Conservation (phyloP, 2,329 filamentous ascomycete species). For the Colletotrichum lupini region DNA sequence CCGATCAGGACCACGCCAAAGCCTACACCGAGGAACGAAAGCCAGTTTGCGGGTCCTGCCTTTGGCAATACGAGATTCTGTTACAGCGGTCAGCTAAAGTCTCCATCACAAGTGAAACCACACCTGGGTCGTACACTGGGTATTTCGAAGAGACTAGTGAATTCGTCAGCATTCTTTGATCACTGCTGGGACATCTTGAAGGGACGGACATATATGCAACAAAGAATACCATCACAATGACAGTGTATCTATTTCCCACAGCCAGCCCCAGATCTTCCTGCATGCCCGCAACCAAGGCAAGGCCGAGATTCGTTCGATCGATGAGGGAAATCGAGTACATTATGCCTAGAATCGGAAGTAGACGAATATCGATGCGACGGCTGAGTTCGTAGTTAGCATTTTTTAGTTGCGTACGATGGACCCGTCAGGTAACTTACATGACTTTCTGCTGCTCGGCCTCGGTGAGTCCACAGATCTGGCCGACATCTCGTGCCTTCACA, state of each 20-base stretch:
- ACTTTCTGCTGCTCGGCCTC: background rate
- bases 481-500: background rate
- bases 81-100: background rate
- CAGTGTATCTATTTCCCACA: slow-evolving; percentile 25
- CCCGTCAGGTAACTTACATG: background rate
- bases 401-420: background rate
- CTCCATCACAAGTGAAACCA: background rate
- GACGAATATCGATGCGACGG: slow-evolving; percentile 45
- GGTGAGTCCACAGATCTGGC: background rate
- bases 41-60: background rate
- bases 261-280: slow-evolving; percentile 31
- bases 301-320: slow-evolving; percentile 35
- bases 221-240: background rate
- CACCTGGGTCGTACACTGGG: background rate
- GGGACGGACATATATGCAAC: background rate
- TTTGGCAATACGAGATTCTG: background rate
- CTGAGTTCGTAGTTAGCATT: background rate
- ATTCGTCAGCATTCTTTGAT: background rate
- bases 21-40: background rate
- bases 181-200: background rate
- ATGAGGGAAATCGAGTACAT: slow-evolving; percentile 38
- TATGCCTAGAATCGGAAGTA: slow-evolving; percentile 49
- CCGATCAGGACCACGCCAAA: background rate
- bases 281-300: slow-evolving; percentile 36
- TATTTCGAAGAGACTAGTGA: background rate